Percentiles rank a stretch among this genome's conserved stretches.
Evolutionary conservation across 2,329 filamentous ascomycete genomes (phyloP).

Genomic region (Teratosphaeria viscida): DNA sequence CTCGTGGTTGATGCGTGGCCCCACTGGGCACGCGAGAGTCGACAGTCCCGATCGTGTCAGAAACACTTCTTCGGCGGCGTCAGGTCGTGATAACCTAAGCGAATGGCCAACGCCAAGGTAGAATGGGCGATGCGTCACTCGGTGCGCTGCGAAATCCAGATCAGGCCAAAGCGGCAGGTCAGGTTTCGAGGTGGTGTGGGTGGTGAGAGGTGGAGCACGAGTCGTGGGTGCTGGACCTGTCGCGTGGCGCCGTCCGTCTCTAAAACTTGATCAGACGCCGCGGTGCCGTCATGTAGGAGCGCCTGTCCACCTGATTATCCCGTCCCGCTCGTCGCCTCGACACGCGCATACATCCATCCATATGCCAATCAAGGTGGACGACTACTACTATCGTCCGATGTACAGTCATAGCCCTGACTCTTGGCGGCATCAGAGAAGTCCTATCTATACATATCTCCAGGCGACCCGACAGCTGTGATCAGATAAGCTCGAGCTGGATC

Average conservation of each 20-base stretch:
- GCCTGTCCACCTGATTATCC: not conserved
- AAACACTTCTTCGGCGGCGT: not conserved
- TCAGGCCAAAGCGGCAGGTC: not conserved
- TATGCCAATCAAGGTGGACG: too few relatives aligned
- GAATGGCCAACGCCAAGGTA: not conserved
- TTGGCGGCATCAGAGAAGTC: too few relatives aligned
- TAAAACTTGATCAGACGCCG: not conserved
- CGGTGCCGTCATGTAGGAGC: not conserved
- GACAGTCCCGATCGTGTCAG: not conserved
- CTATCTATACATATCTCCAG: too few relatives aligned
- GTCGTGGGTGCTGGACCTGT: not conserved
- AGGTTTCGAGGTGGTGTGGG: not conserved
- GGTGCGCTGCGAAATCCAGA: not conserved
- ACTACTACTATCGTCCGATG: too few relatives aligned
- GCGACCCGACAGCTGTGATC: not conserved
- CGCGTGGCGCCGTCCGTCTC: not conserved
- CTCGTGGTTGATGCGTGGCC: not conserved
- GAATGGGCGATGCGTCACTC: not conserved
- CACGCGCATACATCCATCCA: not conserved
- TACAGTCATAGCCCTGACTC: too few relatives aligned
- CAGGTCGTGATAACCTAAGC: not conserved
- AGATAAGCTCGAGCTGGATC: not conserved
- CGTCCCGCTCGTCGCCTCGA: not conserved
- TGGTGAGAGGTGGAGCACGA: not conserved
- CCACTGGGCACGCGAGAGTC: constrained; percentile 1